These are phyloP conservation scores for Betula pendula DNA, from an alignment of 306 rosid species.

Conservation along the genomic window DNA sequence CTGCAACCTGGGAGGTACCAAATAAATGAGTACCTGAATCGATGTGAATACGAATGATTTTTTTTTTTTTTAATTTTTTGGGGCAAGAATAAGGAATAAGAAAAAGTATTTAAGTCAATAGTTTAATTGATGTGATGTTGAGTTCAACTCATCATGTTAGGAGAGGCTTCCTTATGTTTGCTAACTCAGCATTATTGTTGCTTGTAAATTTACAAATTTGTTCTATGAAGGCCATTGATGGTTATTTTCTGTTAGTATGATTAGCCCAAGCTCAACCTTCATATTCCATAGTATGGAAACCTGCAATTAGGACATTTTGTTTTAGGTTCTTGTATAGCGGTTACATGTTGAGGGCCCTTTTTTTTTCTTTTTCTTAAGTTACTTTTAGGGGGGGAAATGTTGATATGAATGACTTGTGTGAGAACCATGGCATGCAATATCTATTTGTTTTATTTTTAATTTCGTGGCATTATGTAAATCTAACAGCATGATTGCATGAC, in stretches of 20 bases:
- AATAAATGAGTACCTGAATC: too few relatives aligned
- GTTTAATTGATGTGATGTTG: not conserved
- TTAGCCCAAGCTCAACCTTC: not conserved
- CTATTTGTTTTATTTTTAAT: slow-evolving; percentile 18
- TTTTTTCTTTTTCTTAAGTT: not conserved
- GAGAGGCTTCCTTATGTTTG: not conserved
- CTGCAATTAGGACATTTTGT: not conserved
- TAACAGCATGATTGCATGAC: slow-evolving; percentile 36
- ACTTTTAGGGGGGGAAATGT: not conserved
- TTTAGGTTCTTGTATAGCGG: not conserved
- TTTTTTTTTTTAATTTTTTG: too few relatives aligned
- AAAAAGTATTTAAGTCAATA: too few relatives aligned
- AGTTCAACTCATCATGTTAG: not conserved
- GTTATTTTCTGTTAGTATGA: not conserved
- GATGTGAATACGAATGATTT: too few relatives aligned
- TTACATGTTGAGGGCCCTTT: not conserved
- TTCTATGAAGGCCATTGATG: slow-evolving; percentile 5
- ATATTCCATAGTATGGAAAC: not conserved
- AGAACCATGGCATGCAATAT: not conserved
- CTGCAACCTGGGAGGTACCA: too few relatives aligned
- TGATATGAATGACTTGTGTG: not conserved
- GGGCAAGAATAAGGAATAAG: too few relatives aligned
- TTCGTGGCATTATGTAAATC: slow-evolving; percentile 11
- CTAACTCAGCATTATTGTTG: not conserved
- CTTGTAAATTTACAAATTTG: not conserved